Conservation (phyloP, 2,329 filamentous ascomycete species). For the Lasiodiplodia sp. region DNA sequence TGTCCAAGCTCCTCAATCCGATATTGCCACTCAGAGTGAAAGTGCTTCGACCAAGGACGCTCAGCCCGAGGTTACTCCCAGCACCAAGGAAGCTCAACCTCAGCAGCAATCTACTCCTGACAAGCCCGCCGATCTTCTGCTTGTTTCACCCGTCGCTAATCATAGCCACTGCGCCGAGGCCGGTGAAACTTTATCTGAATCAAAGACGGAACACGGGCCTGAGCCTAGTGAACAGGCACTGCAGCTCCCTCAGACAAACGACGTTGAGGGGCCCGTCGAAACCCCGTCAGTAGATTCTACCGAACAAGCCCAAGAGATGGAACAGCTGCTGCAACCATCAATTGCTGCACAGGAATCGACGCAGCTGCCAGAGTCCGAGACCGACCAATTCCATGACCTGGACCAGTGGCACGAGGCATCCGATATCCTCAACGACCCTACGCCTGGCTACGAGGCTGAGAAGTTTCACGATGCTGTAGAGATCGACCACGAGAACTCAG, state of each 20-base stretch:
- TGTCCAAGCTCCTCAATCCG: background rate
- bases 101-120: constrained; percentile 5
- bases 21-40: background rate
- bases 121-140: background rate
- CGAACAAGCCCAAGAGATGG: background rate
- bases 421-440: constrained; percentile 4
- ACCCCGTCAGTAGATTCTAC: background rate
- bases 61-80: background rate
- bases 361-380: background rate
- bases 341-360: background rate
- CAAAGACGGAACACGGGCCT: constrained; percentile 13
- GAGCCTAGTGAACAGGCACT: constrained; percentile 5
- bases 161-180: background rate
- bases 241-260: background rate
- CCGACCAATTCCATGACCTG: constrained; percentile 3
- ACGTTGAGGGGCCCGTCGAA: background rate
- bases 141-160: constrained; percentile 2
- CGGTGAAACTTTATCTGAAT: constrained; percentile 1
- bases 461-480: constrained; percentile 21
- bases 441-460: constrained; percentile 1
- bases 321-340: background rate
- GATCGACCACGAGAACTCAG: background rate
- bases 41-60: background rate
- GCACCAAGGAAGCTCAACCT: background rate
- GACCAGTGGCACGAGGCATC: constrained; percentile 27